Base-by-base conservation (phyloP, 2,329 filamentous ascomycete species). In the Aspergillus uvarum region DNA sequence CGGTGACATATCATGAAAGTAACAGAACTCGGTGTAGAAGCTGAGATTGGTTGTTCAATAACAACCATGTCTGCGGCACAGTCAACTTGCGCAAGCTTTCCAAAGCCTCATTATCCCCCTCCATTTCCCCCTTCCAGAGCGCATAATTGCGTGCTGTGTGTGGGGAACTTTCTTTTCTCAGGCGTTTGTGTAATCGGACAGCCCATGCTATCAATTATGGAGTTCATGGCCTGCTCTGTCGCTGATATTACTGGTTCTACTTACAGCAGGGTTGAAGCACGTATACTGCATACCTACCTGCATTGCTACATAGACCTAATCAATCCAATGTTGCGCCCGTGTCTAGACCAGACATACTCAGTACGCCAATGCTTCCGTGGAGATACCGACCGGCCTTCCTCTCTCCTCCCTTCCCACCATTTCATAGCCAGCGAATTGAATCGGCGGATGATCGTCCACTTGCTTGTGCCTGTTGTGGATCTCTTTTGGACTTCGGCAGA, bases 41-140 rank as follows among this genome's bases (percentile, higher is more conserved):
- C 19, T 35, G 14, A 44, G 51, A 53, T 52, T 54, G 51, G 54
- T 19, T 42, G 38, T 31, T n/a, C 32, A 35, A 35, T n/a, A 19
- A 16, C 42, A 51, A 38, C 19, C 44, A 62, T 21, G 32, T 47
- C 60, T 67, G 63, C 65, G 65, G 63, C 65, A 63, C 59, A 65
- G 64, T 65, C 61, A 67, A 65, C 38, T 57, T 61, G 65, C 65
- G 57, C 63, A 65, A 62, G 59, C 54, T 51, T 55, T 38, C 31
- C 32, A 35, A 35, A 35, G 32, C 14, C 14, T 35, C 32, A 16
- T 16, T 16, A 16, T 16, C 14, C 16, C 38, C 38, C 16, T 42
- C 38, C 38, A 35, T 3, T 16, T 7, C 6, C 38, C 16, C 38
- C 38, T 42, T 42, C 38, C 14, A 42, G 16, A 8, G 38, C 38